Percentiles rank a stretch among this genome's conserved stretches.
These are phyloP conservation scores for Drechmeria coniospora DNA, from an alignment of 2,329 filamentous ascomycete genomes.

Conservation along the genomic window DNA sequence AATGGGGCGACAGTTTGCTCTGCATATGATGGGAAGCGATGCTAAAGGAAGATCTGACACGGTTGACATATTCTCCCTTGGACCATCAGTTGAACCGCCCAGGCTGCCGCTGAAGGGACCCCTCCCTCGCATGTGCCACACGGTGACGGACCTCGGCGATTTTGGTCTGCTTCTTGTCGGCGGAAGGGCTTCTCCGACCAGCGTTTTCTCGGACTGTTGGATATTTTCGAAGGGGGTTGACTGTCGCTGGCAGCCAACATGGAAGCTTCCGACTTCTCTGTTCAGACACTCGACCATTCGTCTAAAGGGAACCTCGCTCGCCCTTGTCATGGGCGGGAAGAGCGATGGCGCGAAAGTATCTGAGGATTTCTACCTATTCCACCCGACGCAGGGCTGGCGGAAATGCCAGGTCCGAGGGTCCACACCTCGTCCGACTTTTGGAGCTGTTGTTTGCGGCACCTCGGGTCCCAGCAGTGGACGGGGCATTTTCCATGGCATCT, in stretches of 20 bases:
- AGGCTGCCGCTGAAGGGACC: conserved; percentile 16
- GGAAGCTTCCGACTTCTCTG: conserved; percentile 52
- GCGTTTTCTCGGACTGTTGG: conserved; percentile 61
- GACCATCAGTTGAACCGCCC: conserved; percentile 6
- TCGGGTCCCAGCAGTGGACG: conserved; percentile 8
- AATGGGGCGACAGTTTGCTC: conserved; percentile 27
- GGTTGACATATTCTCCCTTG: conserved; percentile 31
- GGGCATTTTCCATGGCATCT: conserved; percentile 36
- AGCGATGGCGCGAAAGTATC: conserved; percentile 30
- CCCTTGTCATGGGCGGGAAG: conserved; percentile 49
- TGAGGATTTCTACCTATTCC: conserved; percentile 37
- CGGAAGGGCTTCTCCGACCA: conserved; percentile 62
- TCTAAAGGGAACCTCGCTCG: conserved; percentile 30
- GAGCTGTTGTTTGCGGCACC: conserved; percentile 22
- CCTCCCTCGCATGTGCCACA: conserved; percentile 52
- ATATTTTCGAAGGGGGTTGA: conserved; percentile 37
- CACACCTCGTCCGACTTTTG: conserved; percentile 24
- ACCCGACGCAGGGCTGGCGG: conserved; percentile 30
- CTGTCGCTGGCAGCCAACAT: conserved; percentile 44
- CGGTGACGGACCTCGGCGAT: conserved; percentile 49
- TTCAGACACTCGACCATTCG: conserved; percentile 58
- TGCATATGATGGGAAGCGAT: conserved; percentile 28
- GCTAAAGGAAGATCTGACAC: conserved; percentile 29
- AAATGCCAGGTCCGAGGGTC: conserved; percentile 22
- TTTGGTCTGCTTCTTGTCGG: conserved; percentile 52